These are phyloP conservation scores for Juncus inflexus DNA, from an alignment of 176 grass and related monocot genomes.

Conservation along the genomic window DNA sequence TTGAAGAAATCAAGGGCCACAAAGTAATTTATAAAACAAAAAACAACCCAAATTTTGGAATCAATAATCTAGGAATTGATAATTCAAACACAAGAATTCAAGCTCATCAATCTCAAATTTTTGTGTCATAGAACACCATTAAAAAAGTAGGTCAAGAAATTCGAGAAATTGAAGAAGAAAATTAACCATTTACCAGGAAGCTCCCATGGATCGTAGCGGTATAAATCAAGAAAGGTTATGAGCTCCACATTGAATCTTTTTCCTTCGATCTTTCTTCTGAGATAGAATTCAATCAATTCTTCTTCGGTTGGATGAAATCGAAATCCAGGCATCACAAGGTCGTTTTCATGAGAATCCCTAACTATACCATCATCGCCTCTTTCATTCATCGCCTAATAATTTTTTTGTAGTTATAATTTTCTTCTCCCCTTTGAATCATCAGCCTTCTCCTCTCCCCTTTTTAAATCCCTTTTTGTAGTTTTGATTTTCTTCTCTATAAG, in stretches of 20 bases:
- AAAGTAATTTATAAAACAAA: background rate
- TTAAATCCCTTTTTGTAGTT: background rate
- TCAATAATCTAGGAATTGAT: conserved; percentile 2
- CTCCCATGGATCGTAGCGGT: conserved; percentile 96
- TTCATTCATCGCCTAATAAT: conserved; percentile 24
- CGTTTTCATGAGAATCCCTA: conserved; percentile 61
- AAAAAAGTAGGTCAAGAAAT: background rate
- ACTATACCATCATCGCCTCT: conserved; percentile 23
- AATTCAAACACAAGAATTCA: conserved; percentile 11
- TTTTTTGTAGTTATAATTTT: conserved; percentile 16
- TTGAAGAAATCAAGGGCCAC: conserved; percentile 1
- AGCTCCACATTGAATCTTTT: conserved; percentile 96
- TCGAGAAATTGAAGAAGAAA: background rate
- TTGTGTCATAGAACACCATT: background rate
- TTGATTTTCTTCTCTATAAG: conserved; percentile 15
- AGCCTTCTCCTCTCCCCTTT: conserved; percentile 24
- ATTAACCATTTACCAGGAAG: conserved; percentile 54
- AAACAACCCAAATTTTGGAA: background rate
- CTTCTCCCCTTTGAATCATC: conserved; percentile 3
- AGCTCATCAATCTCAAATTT: conserved; percentile 2
- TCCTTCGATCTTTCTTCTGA: conserved; percentile 89
- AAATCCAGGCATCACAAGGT: conserved; percentile 90
- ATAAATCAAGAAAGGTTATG: conserved; percentile 93
- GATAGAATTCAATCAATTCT: conserved; percentile 99
- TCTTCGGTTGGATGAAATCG: conserved; percentile 98